Evolutionary conservation across 192 early-diverging fungal genomes (phyloP).

Genomic region (Coemansia sp.): DNA sequence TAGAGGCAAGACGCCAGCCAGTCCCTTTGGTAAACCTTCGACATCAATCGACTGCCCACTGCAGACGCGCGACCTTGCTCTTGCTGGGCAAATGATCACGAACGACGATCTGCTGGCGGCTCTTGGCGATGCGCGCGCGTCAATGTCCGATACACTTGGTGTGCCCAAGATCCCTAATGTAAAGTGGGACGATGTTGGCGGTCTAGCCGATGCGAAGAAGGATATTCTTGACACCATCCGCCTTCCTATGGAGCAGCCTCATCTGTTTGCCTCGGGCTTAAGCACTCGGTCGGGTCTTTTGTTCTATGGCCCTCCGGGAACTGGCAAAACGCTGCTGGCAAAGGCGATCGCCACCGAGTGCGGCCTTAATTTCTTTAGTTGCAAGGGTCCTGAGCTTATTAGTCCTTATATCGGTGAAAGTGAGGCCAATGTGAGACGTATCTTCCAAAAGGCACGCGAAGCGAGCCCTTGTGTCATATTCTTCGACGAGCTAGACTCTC

Average conservation of each 20-base stretch:
- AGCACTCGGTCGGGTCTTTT: conserved; percentile 93
- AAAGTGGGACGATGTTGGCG: conserved; percentile 98
- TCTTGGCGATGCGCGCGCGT: conserved; percentile 73
- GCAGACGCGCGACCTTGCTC: conserved; percentile 56
- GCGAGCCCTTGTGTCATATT: conserved; percentile 98
- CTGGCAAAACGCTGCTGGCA: conserved; percentile 97
- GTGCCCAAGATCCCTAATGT: conserved; percentile 98
- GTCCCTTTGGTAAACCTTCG: background rate
- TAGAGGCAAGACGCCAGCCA: conserved; percentile 1
- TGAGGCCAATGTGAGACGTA: conserved; percentile 93
- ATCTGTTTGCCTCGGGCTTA: conserved; percentile 92
- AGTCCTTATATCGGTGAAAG: conserved; percentile 99
- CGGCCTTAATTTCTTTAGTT: conserved; percentile 96
- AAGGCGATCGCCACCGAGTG: conserved; percentile 99
- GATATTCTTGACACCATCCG: conserved; percentile 96
- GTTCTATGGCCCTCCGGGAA: conserved; percentile 97
- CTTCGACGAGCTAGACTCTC: conserved; percentile 98
- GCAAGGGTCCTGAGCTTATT: conserved; percentile 97
- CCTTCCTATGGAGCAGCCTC: conserved; percentile 92
- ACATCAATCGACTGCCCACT: background rate
- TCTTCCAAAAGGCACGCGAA: conserved; percentile 95
- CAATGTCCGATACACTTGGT: conserved; percentile 89
- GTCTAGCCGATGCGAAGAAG: conserved; percentile 87
- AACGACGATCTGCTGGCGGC: conserved; percentile 80
- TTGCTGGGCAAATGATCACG: conserved; percentile 76